Percentiles rank a stretch among this genome's conserved stretches.
phyloP scores from a whole-genome alignment of 495 filamentous ascomycete genomes.

The Aspergillus avenaceus region DNA sequence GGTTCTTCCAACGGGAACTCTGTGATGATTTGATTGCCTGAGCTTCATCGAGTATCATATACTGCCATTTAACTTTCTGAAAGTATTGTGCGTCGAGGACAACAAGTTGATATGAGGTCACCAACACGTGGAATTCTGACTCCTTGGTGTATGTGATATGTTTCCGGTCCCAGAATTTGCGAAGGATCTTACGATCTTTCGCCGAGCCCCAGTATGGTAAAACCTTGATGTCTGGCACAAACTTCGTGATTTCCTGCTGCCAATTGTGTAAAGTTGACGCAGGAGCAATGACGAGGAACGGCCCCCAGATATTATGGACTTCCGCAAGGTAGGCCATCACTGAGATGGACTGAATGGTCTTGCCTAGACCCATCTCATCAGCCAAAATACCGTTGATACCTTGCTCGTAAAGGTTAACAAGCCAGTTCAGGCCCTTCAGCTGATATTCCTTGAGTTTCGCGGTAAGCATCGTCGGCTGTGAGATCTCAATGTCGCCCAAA shows the following conservation, averaged over 20 bases:
- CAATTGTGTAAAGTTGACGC: constrained; percentile 97
- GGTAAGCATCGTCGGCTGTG: constrained; percentile 90
- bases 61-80: constrained; percentile 98
- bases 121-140: constrained; percentile 88
- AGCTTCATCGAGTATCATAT: constrained; percentile 98
- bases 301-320: constrained; percentile 96
- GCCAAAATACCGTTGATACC: constrained; percentile 99
- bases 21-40: constrained; percentile 98
- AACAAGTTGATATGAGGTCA: constrained; percentile 96
- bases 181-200: constrained; percentile 89
- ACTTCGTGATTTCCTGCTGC: constrained; percentile 95
- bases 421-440: constrained; percentile 97
- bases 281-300: constrained; percentile 94
- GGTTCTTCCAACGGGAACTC: constrained; percentile 93
- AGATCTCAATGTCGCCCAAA: constrained; percentile 87
- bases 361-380: constrained; percentile 99
- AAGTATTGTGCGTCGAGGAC: constrained; percentile 95
- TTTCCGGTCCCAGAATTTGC: constrained; percentile 99
- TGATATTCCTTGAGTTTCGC: constrained; percentile 97
- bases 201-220: constrained; percentile 96
- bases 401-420: constrained; percentile 98
- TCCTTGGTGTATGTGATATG: constrained; percentile 92
- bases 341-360: constrained; percentile 97
- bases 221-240: constrained; percentile 90
- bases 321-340: constrained; percentile 99